Conservation (phyloP, 1,284 basidiomycete genomes). For the Fistulinella cinereoalba region DNA sequence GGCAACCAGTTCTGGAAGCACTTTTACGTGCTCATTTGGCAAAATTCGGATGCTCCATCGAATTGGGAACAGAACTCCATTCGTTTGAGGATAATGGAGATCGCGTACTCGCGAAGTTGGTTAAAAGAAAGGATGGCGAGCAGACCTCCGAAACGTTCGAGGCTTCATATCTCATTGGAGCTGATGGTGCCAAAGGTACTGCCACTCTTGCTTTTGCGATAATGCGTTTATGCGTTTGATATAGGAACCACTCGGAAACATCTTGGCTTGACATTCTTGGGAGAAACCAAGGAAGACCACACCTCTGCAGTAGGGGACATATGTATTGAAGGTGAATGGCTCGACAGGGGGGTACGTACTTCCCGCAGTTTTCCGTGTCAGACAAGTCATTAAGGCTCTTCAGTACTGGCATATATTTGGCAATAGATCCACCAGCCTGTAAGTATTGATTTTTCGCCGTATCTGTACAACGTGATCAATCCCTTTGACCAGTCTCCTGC, state of each 20-base stretch:
- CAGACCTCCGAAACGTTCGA: constrained; percentile 18
- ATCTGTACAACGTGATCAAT: background rate
- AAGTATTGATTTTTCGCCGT: background rate
- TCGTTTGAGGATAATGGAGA: constrained; percentile 33
- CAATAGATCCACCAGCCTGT: background rate
- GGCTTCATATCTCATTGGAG: too few species aligned
- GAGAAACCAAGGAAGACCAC: constrained; percentile 40
- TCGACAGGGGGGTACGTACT: constrained; percentile 33
- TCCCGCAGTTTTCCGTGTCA: background rate
- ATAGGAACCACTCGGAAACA: constrained; percentile 38
- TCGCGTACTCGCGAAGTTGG: constrained; percentile 23
- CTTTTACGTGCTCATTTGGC: constrained; percentile 33
- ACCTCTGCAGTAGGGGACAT: constrained; percentile 43
- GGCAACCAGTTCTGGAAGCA: constrained; percentile 33
- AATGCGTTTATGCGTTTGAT: background rate
- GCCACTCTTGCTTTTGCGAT: background rate
- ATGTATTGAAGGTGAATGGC: constrained; percentile 27
- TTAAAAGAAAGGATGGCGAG: constrained; percentile 18
- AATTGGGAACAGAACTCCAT: constrained; percentile 33
- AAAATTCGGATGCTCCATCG: constrained; percentile 27
- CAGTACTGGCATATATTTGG: constrained; percentile 36
- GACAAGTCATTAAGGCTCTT: background rate
- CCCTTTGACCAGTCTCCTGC: background rate
- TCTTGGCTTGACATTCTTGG: constrained; percentile 44
- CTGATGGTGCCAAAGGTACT: too few species aligned